A percentile compares a stretch with the other conserved stretches of the same genome.
These are phyloP conservation scores for Dendrobium nobile DNA, from an alignment of 106 monocot species.

Conservation along the genomic window DNA sequence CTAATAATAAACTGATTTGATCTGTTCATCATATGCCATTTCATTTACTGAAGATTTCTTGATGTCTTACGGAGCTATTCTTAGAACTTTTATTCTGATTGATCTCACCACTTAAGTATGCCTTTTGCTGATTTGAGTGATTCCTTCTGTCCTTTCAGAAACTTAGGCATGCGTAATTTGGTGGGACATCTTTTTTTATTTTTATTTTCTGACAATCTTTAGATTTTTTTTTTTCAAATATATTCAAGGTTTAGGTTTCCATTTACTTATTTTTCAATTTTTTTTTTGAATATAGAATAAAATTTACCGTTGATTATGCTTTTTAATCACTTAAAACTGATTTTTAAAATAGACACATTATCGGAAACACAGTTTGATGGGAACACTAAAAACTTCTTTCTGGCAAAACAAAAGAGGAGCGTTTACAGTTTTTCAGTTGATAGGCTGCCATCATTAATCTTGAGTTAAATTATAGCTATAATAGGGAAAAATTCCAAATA, in stretches of 20 bases:
- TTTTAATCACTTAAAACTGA: neutral
- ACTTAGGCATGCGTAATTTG: too few relatives aligned
- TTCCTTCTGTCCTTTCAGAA: too few relatives aligned
- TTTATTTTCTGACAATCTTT: neutral
- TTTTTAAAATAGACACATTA: neutral
- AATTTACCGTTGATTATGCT: neutral
- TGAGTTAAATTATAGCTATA: neutral
- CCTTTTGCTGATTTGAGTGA: too few relatives aligned
- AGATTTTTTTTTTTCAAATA: too few relatives aligned
- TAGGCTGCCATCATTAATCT: neutral
- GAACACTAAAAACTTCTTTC: neutral
- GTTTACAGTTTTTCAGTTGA: neutral
- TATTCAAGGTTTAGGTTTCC: neutral
- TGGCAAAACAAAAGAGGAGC: neutral
- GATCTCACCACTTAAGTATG: too few relatives aligned
- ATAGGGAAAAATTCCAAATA: too few relatives aligned
- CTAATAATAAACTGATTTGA: too few relatives aligned
- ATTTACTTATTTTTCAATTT: neutral
- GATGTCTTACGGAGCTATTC: too few relatives aligned
- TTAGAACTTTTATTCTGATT: too few relatives aligned
- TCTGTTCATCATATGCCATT: too few relatives aligned
- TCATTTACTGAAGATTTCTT: too few relatives aligned
- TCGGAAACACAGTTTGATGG: neutral
- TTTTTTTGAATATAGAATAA: neutral
- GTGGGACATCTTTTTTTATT: neutral